Conservation (phyloP, 805 yeast genomes). For the Metschnikowia hibisci region DNA sequence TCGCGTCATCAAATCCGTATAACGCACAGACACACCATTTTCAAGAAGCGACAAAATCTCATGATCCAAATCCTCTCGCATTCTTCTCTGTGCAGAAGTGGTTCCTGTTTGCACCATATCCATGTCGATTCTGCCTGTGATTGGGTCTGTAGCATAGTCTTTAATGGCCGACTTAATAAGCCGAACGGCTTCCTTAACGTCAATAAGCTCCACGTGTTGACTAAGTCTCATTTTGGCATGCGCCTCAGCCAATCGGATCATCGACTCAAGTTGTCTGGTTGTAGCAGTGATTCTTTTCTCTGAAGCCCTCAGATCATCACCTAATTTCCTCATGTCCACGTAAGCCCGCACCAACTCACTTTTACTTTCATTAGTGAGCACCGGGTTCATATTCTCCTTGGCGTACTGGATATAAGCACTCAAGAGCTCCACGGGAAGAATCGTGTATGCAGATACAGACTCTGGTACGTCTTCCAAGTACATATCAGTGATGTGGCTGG, state of each 20-base stretch:
- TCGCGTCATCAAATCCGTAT: slow-evolving; percentile 53
- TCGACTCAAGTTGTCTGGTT: slow-evolving; percentile 91
- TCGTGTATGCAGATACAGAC: slow-evolving; percentile 61
- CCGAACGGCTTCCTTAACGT: slow-evolving; percentile 91
- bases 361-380: slow-evolving; percentile 73
- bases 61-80: slow-evolving; percentile 67
- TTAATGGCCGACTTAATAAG: slow-evolving; percentile 90
- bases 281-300: slow-evolving; percentile 97
- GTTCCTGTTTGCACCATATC: slow-evolving; percentile 96
- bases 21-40: slow-evolving; percentile 47
- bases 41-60: slow-evolving; percentile 56
- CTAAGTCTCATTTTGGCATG: slow-evolving; percentile 95
- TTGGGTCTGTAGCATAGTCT: slow-evolving; percentile 97
- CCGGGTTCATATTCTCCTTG: slow-evolving; percentile 81
- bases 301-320: slow-evolving; percentile 82
- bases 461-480: slow-evolving; percentile 85
- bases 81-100: slow-evolving; percentile 76
- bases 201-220: slow-evolving; percentile 63
- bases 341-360: slow-evolving; percentile 80
- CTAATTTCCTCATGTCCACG: slow-evolving; percentile 90
- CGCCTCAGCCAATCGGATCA: slow-evolving; percentile 93
- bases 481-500: slow-evolving; percentile 86
- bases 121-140: slow-evolving; percentile 96
- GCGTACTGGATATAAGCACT: slow-evolving; percentile 91
- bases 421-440: slow-evolving; percentile 81